Conservation (phyloP, 805 yeast species). For the Osmozyma mogii region DNA sequence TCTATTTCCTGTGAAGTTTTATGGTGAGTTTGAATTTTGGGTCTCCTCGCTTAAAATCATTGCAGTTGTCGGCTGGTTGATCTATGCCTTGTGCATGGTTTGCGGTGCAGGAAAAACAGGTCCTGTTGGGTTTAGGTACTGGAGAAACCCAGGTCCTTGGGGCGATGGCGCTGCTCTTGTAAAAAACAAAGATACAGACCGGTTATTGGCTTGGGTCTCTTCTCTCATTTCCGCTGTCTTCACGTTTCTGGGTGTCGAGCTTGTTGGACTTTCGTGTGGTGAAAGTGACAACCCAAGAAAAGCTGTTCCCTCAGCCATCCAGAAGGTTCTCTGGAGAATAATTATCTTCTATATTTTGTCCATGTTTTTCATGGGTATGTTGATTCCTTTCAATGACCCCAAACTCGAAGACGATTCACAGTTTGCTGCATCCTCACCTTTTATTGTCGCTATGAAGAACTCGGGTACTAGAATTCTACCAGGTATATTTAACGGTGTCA, state of each 20-base stretch:
- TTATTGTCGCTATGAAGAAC: constrained; percentile 61
- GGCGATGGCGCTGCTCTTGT: constrained; percentile 46
- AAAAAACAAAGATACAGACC: constrained; percentile 39
- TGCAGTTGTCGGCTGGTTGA: constrained; percentile 63
- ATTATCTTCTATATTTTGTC: constrained; percentile 57
- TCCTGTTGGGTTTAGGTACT: constrained; percentile 71
- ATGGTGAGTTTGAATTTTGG: constrained; percentile 77
- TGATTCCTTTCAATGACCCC: constrained; percentile 64
- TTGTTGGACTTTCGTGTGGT: constrained; percentile 70
- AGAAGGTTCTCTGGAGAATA: constrained; percentile 60
- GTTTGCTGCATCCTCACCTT: constrained; percentile 56
- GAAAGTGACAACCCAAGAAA: constrained; percentile 64
- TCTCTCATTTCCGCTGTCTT: constrained; percentile 70
- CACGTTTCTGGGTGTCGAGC: constrained; percentile 74
- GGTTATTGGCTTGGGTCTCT: constrained; percentile 63
- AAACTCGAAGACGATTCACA: constrained; percentile 28
- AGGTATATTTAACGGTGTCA: constrained; percentile 64
- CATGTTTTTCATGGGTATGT: constrained; percentile 59
- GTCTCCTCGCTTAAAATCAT: constrained; percentile 57
- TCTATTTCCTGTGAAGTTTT: constrained; percentile 59
- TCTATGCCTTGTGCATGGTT: constrained; percentile 62
- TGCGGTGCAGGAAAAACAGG: constrained; percentile 67
- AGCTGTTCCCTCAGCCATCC: constrained; percentile 65
- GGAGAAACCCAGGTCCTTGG: constrained; percentile 77
- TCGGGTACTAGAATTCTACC: constrained; percentile 63